phyloP scores from a whole-genome alignment of 2,329 filamentous ascomycete species.

The Ophiostoma himal-ulmi region DNA sequence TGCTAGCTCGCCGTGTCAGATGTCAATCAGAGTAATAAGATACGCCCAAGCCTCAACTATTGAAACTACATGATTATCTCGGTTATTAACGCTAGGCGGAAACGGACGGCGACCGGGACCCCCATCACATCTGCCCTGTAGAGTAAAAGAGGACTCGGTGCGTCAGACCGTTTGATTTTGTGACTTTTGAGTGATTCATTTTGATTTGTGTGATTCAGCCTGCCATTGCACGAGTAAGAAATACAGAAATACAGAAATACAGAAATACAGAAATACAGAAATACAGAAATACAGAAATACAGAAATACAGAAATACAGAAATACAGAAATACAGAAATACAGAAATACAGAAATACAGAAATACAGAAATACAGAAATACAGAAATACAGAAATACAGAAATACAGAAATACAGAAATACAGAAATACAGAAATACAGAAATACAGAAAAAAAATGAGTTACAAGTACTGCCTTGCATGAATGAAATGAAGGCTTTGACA shows the following conservation, averaged over 20 bases:
- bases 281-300: no score
- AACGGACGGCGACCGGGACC: neutral
- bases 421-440: no score
- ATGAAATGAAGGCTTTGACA: neutral
- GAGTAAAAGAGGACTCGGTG: neutral
- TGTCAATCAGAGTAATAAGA: neutral
- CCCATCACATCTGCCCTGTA: neutral
- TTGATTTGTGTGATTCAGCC: neutral
- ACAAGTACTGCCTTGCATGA: neutral
- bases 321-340: no score
- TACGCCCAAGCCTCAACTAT: neutral
- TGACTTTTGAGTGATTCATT: neutral
- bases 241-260: no score
- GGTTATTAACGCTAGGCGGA: neutral
- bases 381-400: no score
- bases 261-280: no score
- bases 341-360: no score
- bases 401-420: no score
- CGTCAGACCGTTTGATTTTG: slow-evolving; percentile 3
- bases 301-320: no score
- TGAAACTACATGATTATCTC: neutral
- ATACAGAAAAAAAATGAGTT: neutral
- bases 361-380: no score
- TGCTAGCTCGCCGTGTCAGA: neutral
- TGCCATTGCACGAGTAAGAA: neutral